Evolutionary conservation across 768 basidiomycete genomes (phyloP).

Genomic region (Kwoniella botswanensis): DNA sequence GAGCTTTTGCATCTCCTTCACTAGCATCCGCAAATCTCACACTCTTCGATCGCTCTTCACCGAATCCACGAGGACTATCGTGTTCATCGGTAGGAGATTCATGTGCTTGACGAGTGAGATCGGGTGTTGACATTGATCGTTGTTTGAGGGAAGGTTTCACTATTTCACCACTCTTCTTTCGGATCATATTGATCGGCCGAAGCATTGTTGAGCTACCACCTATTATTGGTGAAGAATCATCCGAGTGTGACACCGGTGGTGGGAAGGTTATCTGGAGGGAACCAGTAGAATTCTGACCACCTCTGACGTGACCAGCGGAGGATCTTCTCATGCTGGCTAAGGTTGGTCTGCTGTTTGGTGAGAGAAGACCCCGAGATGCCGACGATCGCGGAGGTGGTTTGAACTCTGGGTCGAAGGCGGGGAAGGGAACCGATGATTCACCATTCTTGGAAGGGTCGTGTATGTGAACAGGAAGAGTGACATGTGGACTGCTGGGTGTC

Average conservation of each 20-base stretch:
- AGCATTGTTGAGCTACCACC: constrained; percentile 20
- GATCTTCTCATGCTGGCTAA: constrained; percentile 22
- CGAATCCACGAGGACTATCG: constrained; percentile 26
- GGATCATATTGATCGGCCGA: constrained; percentile 62
- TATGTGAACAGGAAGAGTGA: constrained; percentile 17
- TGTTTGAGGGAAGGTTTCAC: constrained; percentile 89
- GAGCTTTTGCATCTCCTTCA: constrained; percentile 66
- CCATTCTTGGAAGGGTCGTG: constrained; percentile 12
- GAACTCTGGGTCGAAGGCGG: constrained; percentile 36
- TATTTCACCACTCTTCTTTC: constrained; percentile 93
- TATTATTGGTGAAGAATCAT: constrained; percentile 22
- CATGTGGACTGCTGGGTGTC: constrained; percentile 45
- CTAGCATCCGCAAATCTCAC: constrained; percentile 72
- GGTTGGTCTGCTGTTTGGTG: constrained; percentile 29
- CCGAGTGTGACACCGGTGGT: constrained; percentile 33
- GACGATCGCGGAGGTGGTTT: constrained; percentile 34
- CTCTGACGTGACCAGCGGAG: constrained; percentile 36
- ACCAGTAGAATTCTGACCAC: constrained; percentile 37
- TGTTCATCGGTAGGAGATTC: constrained; percentile 65
- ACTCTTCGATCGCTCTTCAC: constrained; percentile 66
- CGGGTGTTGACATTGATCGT: constrained; percentile 63
- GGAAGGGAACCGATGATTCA: constrained; percentile 32
- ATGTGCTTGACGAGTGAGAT: constrained; percentile 61
- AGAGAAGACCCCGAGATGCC: constrained; percentile 17
- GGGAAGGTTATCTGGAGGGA: constrained; percentile 53